phyloP scores from a whole-genome alignment of 1,139 yeast species.

The Hyphopichia khmerensis region DNA sequence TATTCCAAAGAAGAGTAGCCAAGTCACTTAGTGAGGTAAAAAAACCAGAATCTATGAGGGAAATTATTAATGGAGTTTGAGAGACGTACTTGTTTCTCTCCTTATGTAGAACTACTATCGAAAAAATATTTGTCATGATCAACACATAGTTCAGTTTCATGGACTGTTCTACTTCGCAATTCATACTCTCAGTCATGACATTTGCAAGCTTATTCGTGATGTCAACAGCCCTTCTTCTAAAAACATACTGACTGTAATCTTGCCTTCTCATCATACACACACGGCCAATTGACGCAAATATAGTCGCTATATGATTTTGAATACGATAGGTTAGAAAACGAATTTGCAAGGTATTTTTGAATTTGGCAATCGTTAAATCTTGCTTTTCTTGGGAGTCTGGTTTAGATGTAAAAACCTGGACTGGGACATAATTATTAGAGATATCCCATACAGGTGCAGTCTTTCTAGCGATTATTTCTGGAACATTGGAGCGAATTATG shows the following conservation, averaged over 20 bases:
- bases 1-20: slow-evolving; percentile 22
- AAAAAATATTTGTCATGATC: slow-evolving; percentile 27
- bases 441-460: slow-evolving; percentile 33
- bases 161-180: slow-evolving; percentile 18
- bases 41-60: slow-evolving; percentile 50
- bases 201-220: slow-evolving; percentile 38
- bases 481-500: slow-evolving; percentile 44
- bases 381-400: slow-evolving; percentile 31
- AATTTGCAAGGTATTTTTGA: slow-evolving; percentile 59
- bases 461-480: slow-evolving; percentile 45
- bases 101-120: slow-evolving; percentile 24
- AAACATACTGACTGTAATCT: slow-evolving; percentile 30
- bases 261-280: slow-evolving; percentile 46
- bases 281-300: slow-evolving; percentile 40
- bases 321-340: slow-evolving; percentile 51
- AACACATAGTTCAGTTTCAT: slow-evolving; percentile 26
- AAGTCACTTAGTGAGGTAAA: slow-evolving; percentile 24
- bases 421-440: slow-evolving; percentile 32
- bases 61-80: slow-evolving; percentile 46
- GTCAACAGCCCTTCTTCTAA: slow-evolving; percentile 40
- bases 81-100: slow-evolving; percentile 32
- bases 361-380: slow-evolving; percentile 51
- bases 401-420: slow-evolving; percentile 34
- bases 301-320: slow-evolving; percentile 47
- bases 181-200: slow-evolving; percentile 25